A percentile compares a stretch with the other conserved stretches of the same genome.
Evolutionary conservation across 768 basidiomycete genomes (phyloP).

Genomic region (Suillus subaureus): DNA sequence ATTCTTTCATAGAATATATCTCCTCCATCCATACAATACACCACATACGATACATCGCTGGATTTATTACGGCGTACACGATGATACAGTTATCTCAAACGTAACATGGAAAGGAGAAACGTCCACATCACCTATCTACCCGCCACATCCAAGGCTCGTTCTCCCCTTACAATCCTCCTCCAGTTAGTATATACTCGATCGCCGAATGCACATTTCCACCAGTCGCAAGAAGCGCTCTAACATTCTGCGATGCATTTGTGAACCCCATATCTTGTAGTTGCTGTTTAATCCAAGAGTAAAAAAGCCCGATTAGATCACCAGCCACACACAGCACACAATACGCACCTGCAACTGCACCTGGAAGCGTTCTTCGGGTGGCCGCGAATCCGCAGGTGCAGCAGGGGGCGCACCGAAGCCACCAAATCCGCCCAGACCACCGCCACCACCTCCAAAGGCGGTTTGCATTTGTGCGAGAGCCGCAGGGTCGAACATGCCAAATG

Average conservation of each 20-base stretch:
- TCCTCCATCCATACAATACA: not conserved
- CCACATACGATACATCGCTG: not conserved
- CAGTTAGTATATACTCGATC: conserved; percentile 88
- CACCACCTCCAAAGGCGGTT: conserved; percentile 33
- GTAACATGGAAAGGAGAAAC: not conserved
- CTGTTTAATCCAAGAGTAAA: conserved; percentile 36
- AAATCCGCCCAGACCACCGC: conserved; percentile 29
- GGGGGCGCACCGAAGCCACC: conserved; percentile 26
- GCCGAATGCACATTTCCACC: conserved; percentile 93
- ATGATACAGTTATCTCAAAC: not conserved
- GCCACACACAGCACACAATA: conserved; percentile 11
- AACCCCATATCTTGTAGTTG: conserved; percentile 97
- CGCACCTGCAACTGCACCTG: conserved; percentile 80
- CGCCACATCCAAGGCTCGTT: not conserved
- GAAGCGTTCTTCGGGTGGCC: conserved; percentile 91
- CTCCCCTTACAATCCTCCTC: conserved; percentile 60
- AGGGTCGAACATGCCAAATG: conserved; percentile 40
- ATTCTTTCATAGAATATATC: not conserved
- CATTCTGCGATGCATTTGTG: conserved; percentile 84
- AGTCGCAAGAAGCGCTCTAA: conserved; percentile 87
- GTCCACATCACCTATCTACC: not conserved
- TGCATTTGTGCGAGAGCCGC: conserved; percentile 46
- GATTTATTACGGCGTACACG: not conserved
- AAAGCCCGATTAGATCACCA: not conserved
- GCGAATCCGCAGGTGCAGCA: conserved; percentile 57